phyloP scores from a whole-genome alignment of 495 filamentous ascomycete genomes.

The Podospora fimiseda region DNA sequence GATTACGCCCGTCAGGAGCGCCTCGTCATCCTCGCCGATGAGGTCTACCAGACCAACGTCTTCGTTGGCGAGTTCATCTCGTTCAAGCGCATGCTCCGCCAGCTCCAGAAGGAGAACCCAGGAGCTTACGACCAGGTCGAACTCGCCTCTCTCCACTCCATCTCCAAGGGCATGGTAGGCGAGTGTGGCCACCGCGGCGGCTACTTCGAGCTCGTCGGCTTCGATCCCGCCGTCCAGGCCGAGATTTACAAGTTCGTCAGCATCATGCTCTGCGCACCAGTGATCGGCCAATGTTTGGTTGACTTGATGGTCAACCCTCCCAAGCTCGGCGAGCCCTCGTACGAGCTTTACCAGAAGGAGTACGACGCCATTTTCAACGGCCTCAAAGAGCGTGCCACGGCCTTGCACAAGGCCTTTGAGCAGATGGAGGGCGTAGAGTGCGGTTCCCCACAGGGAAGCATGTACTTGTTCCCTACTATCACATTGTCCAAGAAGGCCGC shows the following conservation, averaged over 20 bases:
- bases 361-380: conserved; percentile 72
- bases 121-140: conserved; percentile 78
- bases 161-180: conserved; percentile 96
- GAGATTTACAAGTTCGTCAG: conserved; percentile 98
- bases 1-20: conserved; percentile 79
- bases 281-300: conserved; percentile 90
- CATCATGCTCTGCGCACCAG: conserved; percentile 90
- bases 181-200: conserved; percentile 97
- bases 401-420: conserved; percentile 82
- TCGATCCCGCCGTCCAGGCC: conserved; percentile 75
- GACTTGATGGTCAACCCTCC: conserved; percentile 98
- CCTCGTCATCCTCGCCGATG: conserved; percentile 86
- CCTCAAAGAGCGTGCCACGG: conserved; percentile 69
- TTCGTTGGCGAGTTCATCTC: conserved; percentile 88
- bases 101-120: conserved; percentile 68
- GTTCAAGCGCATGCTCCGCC: conserved; percentile 85
- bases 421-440: conserved; percentile 93
- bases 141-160: conserved; percentile 76
- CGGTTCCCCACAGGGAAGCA: conserved; percentile 79
- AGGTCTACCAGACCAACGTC: conserved; percentile 99
- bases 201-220: conserved; percentile 90
- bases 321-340: conserved; percentile 68
- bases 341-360: conserved; percentile 75
- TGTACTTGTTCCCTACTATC: conserved; percentile 99
- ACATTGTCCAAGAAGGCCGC: conserved; percentile 66